Evolutionary conservation across 2,329 filamentous ascomycete genomes (phyloP).

Genomic region (Didymella pomorum): DNA sequence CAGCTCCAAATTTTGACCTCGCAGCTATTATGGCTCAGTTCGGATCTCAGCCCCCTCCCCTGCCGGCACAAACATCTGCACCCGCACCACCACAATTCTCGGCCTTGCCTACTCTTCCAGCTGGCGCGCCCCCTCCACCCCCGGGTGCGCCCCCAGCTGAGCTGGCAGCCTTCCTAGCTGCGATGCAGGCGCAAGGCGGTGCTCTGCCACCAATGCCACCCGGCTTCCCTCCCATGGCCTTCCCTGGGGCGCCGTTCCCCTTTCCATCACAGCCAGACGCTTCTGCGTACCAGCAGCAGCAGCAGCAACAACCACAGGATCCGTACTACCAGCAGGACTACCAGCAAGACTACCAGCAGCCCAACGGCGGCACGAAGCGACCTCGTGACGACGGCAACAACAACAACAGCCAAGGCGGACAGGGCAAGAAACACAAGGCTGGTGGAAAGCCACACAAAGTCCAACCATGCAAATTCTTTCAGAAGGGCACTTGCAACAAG

Average conservation of each 20-base stretch:
- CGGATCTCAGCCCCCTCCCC: constrained; percentile 21
- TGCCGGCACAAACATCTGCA: constrained; percentile 20
- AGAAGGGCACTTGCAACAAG: constrained; percentile 74
- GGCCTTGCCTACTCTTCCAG: constrained; percentile 27
- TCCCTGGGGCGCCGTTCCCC: constrained; percentile 23
- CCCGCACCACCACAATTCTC: constrained; percentile 24
- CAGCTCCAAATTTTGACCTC: constrained; percentile 34
- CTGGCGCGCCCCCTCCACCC: constrained; percentile 25
- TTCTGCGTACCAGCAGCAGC: constrained; percentile 26
- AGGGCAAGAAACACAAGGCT: constrained; percentile 61
- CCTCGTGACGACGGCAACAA: constrained; percentile 43
- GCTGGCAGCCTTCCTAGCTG: constrained; percentile 34
- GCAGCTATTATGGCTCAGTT: constrained; percentile 42
- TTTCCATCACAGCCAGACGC: constrained; percentile 26
- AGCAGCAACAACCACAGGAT: constrained; percentile 16
- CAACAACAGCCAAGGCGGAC: constrained; percentile 43
- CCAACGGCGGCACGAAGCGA: constrained; percentile 48
- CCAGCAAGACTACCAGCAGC: constrained; percentile 40
- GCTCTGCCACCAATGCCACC: constrained; percentile 32
- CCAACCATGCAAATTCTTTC: constrained; percentile 71
- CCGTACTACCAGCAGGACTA: constrained; percentile 24
- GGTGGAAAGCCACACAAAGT: constrained; percentile 49
- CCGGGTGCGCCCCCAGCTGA: constrained; percentile 31
- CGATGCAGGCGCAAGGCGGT: constrained; percentile 27
- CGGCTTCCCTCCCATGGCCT: constrained; percentile 27